Percentiles rank a stretch among this genome's conserved stretches.
These are phyloP conservation scores for Kazachstania sp. DNA, from an alignment of 1,139 yeast species.

Conservation along the genomic window DNA sequence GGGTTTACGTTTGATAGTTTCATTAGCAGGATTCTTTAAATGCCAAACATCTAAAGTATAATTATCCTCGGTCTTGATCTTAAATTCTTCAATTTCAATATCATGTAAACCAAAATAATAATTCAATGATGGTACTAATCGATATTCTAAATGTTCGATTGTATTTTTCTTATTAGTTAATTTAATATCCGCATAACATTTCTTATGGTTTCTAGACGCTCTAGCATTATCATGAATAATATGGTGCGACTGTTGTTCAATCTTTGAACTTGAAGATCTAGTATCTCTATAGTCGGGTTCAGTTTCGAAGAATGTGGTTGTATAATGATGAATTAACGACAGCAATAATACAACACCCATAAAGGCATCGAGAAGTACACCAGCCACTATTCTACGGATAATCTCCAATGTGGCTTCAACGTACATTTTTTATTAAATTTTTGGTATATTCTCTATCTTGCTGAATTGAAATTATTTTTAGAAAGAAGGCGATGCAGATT, in stretches of 20 bases:
- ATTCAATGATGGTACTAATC: conserved; percentile 42
- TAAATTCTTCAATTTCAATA: conserved; percentile 49
- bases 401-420: not conserved
- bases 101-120: conserved; percentile 61
- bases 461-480: no score
- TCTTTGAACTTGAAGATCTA: conserved; percentile 3
- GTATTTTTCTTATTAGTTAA: not conserved
- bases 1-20: conserved; percentile 37
- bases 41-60: conserved; percentile 59
- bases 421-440: not conserved
- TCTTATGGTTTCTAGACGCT: conserved; percentile 3
- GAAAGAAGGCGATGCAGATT: no score
- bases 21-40: conserved; percentile 39
- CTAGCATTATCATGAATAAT: conserved; percentile 4
- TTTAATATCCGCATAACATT: conserved; percentile 11
- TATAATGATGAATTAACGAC: conserved; percentile 4
- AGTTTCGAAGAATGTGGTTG: conserved; percentile 4
- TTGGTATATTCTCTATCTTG: not conserved
- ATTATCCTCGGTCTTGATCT: conserved; percentile 72
- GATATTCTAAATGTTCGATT: conserved; percentile 18
- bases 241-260: not conserved
- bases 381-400: conserved; percentile 5
- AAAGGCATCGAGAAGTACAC: conserved; percentile 4
- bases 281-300: conserved; percentile 7
- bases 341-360: conserved; percentile 4